Conservation (phyloP, 768 basidiomycete species). For the Boletus fagicola region DNA sequence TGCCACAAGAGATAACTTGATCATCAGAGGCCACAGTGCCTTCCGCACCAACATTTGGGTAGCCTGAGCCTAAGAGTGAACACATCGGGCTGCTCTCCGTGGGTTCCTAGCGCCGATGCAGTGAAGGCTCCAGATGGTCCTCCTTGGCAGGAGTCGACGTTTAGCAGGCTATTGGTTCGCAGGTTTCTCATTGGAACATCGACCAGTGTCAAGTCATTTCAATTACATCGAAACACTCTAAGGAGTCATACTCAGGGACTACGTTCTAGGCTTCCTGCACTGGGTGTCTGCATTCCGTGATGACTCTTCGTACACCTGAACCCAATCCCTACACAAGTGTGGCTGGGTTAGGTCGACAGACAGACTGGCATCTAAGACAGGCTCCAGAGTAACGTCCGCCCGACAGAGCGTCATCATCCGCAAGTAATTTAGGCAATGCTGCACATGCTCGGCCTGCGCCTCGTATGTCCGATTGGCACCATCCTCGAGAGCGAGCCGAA, state of each 20-base stretch:
- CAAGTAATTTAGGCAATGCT: constrained; percentile 51
- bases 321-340: constrained; percentile 28
- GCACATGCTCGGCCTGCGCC: constrained; percentile 23
- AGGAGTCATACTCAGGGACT: neutral
- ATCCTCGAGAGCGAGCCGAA: constrained; percentile 26
- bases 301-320: constrained; percentile 26
- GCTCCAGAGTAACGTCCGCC: constrained; percentile 49
- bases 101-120: neutral
- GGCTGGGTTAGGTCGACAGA: constrained; percentile 24
- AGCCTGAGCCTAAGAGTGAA: neutral
- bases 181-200: neutral
- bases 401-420: constrained; percentile 45
- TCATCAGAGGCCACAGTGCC: neutral
- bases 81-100: neutral
- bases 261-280: constrained; percentile 7
- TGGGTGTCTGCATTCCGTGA: constrained; percentile 9
- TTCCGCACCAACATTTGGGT: neutral
- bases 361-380: constrained; percentile 25
- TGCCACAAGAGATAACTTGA: neutral
- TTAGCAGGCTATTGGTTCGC: neutral
- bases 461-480: constrained; percentile 16
- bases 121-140: neutral
- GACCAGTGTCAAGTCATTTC: neutral
- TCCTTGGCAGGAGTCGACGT: neutral
- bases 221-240: neutral